A percentile compares a stretch with the other conserved stretches of the same genome.
Conservation (phyloP, 768 basidiomycete species). For the Tricholoma saponaceum region DNA sequence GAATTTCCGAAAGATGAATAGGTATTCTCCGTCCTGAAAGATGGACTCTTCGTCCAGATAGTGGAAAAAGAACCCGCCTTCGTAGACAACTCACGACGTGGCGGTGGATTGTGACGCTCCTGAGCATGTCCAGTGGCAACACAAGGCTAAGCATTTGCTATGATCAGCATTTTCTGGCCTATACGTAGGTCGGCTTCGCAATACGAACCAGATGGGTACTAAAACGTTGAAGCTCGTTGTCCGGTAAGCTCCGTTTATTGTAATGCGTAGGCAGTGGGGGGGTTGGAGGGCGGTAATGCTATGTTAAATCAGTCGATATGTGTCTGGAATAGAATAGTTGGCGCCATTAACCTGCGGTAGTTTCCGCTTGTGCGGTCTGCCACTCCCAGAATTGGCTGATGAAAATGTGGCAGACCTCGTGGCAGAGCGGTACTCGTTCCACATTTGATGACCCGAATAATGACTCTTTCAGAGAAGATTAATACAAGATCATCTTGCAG, state of each 20-base stretch:
- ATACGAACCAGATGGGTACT: constrained; percentile 2
- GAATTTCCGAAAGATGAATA: constrained; percentile 27
- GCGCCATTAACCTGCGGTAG: constrained; percentile 17
- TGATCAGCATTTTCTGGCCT: not conserved
- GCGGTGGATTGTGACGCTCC: not conserved
- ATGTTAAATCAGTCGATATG: constrained; percentile 1
- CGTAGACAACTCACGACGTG: constrained; percentile 5
- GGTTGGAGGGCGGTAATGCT: constrained; percentile 59
- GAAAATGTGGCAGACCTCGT: constrained; percentile 1
- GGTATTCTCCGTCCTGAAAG: constrained; percentile 33
- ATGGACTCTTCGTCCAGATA: constrained; percentile 23
- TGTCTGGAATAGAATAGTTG: not conserved
- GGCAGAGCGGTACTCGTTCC: not conserved
- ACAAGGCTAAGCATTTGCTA: constrained; percentile 6
- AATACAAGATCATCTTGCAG: not conserved
- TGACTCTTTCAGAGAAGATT: not conserved
- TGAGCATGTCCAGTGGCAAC: not conserved
- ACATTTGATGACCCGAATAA: not conserved
- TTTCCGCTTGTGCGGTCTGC: constrained; percentile 15
- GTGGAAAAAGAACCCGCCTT: constrained; percentile 13
- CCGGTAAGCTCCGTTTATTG: constrained; percentile 29
- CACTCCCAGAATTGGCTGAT: constrained; percentile 5
- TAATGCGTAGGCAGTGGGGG: constrained; percentile 41
- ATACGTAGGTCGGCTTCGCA: not conserved
- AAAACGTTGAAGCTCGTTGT: constrained; percentile 10